Base-by-base conservation (phyloP, 129 eudicot species). In the Silybum marianum region DNA sequence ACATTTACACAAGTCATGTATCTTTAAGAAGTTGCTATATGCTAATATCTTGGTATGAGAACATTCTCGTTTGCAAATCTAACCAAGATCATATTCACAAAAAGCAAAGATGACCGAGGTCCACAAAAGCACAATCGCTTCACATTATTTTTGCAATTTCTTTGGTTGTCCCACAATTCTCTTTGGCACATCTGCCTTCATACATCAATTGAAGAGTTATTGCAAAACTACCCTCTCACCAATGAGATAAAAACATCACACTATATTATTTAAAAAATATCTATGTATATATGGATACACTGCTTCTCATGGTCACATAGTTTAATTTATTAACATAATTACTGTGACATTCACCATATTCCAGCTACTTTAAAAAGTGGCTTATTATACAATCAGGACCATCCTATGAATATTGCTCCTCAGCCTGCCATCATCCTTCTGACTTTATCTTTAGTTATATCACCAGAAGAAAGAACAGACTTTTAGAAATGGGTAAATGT, bases 321-420 rank as follows among this genome's bases (percentile, higher is more conserved):
- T 77, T 34, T 63, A 39, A 32, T 23, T 6, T 13, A n/a, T 40
- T 40, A 40, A 40, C 48, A 77, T 23, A 77, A 32, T 38, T 60
- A 76, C n/a, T 21, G 10, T 32, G 36, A 19, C 80, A 76, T 76
- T 51, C 19, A 76, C 71, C 22, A 60, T n/a, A 76, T 32, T 32
- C 36, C 80, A 32, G 16, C 28, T 16, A 54, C 42, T 38, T 38
- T 38, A 40, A 26, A 40, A n/a, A 39, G 28, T 40, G 7, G 28
- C 14, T 72, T 30, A 30, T 58, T n/a, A 75, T 32, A 75, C 69
- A 58, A n/a, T 25, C 51, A 28, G 26, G 19, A 13, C 30, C 46
- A 40, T 75, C 69, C 69, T 30, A 75, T 13, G 10, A 26, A 58
- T n/a, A 58, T 58, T 30, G 12, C 70, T 75, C 69, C 79, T 75